A percentile compares a stretch with the other conserved stretches of the same genome.
Evolutionary conservation across 2,329 filamentous ascomycete genomes (phyloP).

Genomic region (Aaosphaeria pasadenensis): DNA sequence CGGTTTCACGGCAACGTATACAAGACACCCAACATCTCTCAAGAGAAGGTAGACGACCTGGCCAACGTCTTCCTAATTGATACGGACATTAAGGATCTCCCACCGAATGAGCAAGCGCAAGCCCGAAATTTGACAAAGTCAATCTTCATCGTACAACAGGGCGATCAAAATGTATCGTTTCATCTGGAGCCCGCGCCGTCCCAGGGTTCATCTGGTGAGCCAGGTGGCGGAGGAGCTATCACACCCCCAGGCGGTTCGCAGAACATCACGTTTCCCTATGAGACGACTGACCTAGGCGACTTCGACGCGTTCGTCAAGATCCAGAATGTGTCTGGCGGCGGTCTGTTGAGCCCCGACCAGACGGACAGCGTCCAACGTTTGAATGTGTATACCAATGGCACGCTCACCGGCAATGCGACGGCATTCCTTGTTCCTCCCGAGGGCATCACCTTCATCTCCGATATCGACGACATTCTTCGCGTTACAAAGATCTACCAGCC

Average conservation of each 20-base stretch:
- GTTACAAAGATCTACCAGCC: constrained; percentile 78
- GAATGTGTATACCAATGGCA: constrained; percentile 65
- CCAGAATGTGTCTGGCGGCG: constrained; percentile 52
- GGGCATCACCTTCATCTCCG: constrained; percentile 70
- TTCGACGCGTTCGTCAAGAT: constrained; percentile 70
- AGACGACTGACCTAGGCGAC: constrained; percentile 66
- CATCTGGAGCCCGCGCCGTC: constrained; percentile 58
- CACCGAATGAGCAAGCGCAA: constrained; percentile 59
- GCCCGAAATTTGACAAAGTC: constrained; percentile 70
- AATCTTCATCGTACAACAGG: constrained; percentile 75
- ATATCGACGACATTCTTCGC: constrained; percentile 79
- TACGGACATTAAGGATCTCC: constrained; percentile 59
- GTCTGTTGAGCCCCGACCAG: constrained; percentile 60
- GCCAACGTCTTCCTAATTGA: constrained; percentile 70
- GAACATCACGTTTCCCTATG: constrained; percentile 61
- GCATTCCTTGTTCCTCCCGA: constrained; percentile 70
- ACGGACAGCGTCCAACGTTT: constrained; percentile 65
- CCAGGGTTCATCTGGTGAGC: constrained; percentile 51
- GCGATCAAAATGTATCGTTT: constrained; percentile 60
- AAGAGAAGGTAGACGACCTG: constrained; percentile 63
- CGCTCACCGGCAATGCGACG: constrained; percentile 67
- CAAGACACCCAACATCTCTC: constrained; percentile 68
- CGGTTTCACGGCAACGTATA: constrained; percentile 78
- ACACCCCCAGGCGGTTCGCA: constrained; percentile 60
- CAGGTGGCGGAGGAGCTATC: constrained; percentile 49